Evolutionary conservation across 768 basidiomycete species (phyloP), one percentile per base, ranked within the genome.

Genomic region (Candolleomyces eurysporus): DNA sequence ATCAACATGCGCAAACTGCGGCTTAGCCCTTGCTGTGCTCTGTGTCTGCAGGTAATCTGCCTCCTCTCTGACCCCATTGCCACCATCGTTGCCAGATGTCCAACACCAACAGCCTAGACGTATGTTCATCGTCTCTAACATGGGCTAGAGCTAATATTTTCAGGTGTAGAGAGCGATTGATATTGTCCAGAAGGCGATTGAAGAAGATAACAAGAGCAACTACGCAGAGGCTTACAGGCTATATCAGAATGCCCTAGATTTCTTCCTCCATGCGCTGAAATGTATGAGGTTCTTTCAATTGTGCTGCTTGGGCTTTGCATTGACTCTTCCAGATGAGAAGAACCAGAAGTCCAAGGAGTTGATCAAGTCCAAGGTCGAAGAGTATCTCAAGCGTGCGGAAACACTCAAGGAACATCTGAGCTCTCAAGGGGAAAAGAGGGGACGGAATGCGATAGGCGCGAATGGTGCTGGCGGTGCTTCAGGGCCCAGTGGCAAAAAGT

Each of bases 181-280:
- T 68, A 86, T 97, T 60, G 93, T 97, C 26, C 92, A 95, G 76
- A 85, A 86, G 65, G 95, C 95, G 60, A 96, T 96, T 68, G 94
- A 95, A 60, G 90, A 92, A 64, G 97, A 99, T 77, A 82, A 83
- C 63, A 94, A 94, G 73, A 89, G 91, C 74, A 93, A 97, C 76
- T 99, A 98, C 77, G 79, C 84, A 6, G 94, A 96, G 68, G 96
- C 96, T 19, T 96, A 93, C 84, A 96, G 92, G 78, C 84, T 88
- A 65, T 97, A 97, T 77, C 89, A 91, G 80, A 96, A 98, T 81
- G 84, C 93, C 1, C 83, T 98, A 62, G 97, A 99, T 72, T 99
- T 96, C 73, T 99, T 99, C 75, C 94, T 98, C 91, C 91, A 98
- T 65, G 95, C 96, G 9, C 80, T 94, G 72, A 96, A 95, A 75